Evolutionary conservation across 2,329 filamentous ascomycete genomes (phyloP), one percentile per base, ranked within the genome.

Genomic region (Amylocarpus encephaloides): DNA sequence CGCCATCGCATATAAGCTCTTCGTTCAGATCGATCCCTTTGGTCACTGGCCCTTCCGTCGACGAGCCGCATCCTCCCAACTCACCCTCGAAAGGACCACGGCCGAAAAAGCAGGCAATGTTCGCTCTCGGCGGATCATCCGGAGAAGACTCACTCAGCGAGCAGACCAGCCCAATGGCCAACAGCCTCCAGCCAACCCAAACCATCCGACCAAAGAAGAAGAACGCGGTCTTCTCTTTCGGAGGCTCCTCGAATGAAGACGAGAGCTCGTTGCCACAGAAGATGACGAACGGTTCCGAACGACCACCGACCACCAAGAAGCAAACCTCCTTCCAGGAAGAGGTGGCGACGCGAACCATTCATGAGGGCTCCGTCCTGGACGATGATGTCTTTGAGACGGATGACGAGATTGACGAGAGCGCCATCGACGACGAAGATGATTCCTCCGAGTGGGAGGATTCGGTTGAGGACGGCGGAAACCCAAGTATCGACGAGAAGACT

Each of bases 211-310:
- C 49, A 34, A 62, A 62, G 58, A 83, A 82, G 73, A 82, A 80
- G 68, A 70, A 70, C 56, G 70, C 79, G n/a, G 75, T 74, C 65
- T 90, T 90, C 66, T 80, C 78, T 5, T 77, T 95, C 6, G 90
- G 90, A 44, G 82, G 75, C 42, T 94, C 89, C 1, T 95, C 88
- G 45, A 90, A 85, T 29, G 89, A 91, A 59, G 88, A 93, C 53
- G 84, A 87, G 55, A 87, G 83, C 67, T 94, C 89, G 0, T 77
- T 89, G 57, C 69, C 71, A 41, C 67, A 69, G 12, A 66, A 67
- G 51, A 69, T 71, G 15, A 67, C 74, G 16, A 75, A 73, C 45
- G 82, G 78, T 72, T 48, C 83, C 6, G 73, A 71, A 53, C 73
- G 72, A 58, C 45, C 59, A 58, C 13, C 68, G 49, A 39, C 43